These are phyloP conservation scores for Lentinula boryana DNA, from an alignment of 768 basidiomycete genomes.

Conservation along the genomic window DNA sequence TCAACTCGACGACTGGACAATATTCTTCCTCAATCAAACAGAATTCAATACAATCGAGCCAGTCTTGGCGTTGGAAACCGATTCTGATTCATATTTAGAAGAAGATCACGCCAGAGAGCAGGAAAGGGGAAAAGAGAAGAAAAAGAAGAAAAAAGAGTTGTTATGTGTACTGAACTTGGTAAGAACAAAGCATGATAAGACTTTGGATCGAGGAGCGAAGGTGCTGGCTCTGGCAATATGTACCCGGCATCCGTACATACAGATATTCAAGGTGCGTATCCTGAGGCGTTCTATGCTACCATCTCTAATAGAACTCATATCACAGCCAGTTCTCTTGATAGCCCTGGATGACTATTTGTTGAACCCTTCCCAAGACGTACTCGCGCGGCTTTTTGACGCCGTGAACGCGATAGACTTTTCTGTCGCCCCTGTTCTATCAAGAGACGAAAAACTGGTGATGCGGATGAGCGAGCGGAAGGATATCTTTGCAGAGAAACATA, in stretches of 20 bases:
- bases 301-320: background rate
- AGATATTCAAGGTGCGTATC: constrained; percentile 64
- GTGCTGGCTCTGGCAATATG: constrained; percentile 82
- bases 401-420: constrained; percentile 88
- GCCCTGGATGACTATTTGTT: constrained; percentile 94
- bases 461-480: constrained; percentile 89
- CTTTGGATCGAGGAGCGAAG: constrained; percentile 63
- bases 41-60: constrained; percentile 83
- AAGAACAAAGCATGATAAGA: constrained; percentile 71
- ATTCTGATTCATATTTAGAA: constrained; percentile 5
- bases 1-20: constrained; percentile 94
- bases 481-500: constrained; percentile 83
- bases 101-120: constrained; percentile 14
- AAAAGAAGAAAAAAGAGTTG: constrained; percentile 30
- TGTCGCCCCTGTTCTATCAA: constrained; percentile 70
- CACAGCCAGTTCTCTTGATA: constrained; percentile 86
- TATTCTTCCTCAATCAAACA: constrained; percentile 97
- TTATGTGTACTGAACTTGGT: constrained; percentile 77
- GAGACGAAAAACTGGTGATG: constrained; percentile 84
- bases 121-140: constrained; percentile 18
- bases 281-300: background rate
- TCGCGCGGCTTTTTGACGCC: constrained; percentile 86
- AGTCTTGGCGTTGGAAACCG: constrained; percentile 65
- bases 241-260: constrained; percentile 73
- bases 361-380: constrained; percentile 83